A percentile compares a stretch with the other conserved stretches of the same genome.
phyloP scores from a whole-genome alignment of 148 eudicot species.

The Fallopia convolvulus region DNA sequence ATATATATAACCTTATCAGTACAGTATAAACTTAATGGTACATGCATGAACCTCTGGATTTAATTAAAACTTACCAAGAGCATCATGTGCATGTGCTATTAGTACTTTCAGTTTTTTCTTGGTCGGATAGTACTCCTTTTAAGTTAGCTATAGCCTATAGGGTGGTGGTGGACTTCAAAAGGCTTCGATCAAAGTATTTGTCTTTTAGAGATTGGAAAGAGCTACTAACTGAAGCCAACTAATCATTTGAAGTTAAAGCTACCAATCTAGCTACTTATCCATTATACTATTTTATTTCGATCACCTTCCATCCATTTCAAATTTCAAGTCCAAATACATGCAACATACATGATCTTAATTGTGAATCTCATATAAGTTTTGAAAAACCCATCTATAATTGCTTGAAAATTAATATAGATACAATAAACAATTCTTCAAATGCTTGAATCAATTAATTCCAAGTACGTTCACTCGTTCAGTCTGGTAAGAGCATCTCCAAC shows the following conservation, averaged over 20 bases:
- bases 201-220: conserved; percentile 1
- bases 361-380: neutral
- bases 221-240: neutral
- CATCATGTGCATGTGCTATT: conserved; percentile 2
- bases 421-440: too few species aligned
- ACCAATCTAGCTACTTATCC: neutral
- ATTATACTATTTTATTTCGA: neutral
- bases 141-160: neutral
- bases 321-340: conserved; percentile 1
- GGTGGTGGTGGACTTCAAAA: neutral
- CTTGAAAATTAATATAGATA: neutral
- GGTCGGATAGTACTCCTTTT: neutral
- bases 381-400: neutral
- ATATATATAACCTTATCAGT: neutral
- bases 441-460: too few species aligned
- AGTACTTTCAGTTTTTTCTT: neutral
- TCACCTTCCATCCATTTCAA: neutral
- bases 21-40: neutral
- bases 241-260: conserved; percentile 8
- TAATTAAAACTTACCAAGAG: neutral
- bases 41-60: conserved; percentile 6
- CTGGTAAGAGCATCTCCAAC: too few species aligned
- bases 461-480: too few species aligned
- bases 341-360: neutral
- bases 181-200: neutral